A percentile compares a stretch with the other conserved stretches of the same genome.
phyloP scores from a whole-genome alignment of 2,329 filamentous ascomycete genomes.

The Chalaropsis ovoidea region DNA sequence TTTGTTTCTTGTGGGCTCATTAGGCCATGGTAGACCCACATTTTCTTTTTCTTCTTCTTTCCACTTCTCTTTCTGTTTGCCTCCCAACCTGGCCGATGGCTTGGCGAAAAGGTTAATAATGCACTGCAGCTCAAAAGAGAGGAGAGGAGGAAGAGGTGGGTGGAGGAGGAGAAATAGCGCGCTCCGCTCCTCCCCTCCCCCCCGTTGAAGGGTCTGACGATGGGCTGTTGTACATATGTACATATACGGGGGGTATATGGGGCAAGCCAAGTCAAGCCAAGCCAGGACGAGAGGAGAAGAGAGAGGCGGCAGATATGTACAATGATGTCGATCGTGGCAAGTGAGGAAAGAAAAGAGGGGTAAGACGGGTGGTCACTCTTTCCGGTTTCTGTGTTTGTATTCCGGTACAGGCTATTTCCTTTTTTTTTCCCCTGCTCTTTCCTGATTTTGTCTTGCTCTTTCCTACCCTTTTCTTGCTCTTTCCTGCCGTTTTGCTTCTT shows the following conservation, averaged over 20 bases:
- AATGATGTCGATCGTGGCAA: conserved; percentile 8
- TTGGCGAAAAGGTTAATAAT: neutral
- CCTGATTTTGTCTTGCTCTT: too few relatives aligned
- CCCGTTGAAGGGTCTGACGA: neutral
- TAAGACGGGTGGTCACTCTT: neutral
- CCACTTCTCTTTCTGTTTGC: neutral
- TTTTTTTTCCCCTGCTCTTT: too few relatives aligned
- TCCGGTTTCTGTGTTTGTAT: too few relatives aligned
- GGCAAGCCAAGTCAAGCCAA: neutral
- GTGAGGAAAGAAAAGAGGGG: neutral
- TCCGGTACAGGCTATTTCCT: too few relatives aligned
- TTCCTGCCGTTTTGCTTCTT: too few relatives aligned
- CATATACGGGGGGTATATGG: neutral
- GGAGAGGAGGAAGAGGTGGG: neutral
- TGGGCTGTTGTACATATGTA: conserved; percentile 7
- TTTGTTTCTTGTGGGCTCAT: too few relatives aligned
- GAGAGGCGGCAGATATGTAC: neutral
- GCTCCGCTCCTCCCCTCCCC: conserved; percentile 12
- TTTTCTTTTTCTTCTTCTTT: neutral
- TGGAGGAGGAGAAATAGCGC: conserved; percentile 3
- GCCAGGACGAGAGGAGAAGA: neutral
- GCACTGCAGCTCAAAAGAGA: neutral
- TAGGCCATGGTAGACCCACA: neutral
- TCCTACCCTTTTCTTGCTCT: too few relatives aligned
- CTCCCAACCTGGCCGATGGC: neutral